Base-by-base conservation (phyloP, 441 rosid genomes). In the Omphalea diandra region DNA sequence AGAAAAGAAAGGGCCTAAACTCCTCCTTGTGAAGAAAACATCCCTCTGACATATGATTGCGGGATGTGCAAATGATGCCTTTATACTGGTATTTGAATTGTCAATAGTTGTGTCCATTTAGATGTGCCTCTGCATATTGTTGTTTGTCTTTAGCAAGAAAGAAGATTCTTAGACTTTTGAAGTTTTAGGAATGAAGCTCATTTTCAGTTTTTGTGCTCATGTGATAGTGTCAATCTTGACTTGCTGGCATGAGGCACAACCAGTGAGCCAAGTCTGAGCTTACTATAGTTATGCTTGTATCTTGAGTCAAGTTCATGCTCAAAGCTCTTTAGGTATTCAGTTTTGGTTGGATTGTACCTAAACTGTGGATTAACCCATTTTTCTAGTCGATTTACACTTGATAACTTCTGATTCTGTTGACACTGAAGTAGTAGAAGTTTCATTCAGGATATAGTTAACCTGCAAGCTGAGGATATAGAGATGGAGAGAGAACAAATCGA, bases 381-480 rank as follows among this genome's bases (percentile, higher is more conserved):
- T 36, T 73, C 59, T 57, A 35, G 47, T 54, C 63, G 49, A 36
- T 43, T n/a, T 2, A 26, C 14, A 35, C 7, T 60, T 68, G 36
- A 3, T 65, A 47, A 40, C 43, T 53, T 75, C 36, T 67, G 61
- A 64, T 64, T 53, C 55, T 55, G 53, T 76, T 76, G 66, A 60
- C 43, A 70, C 83, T 79, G 72, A 81, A 72, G 67, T 62, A 57
- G 58, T 57, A 53, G 70, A 74, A 49, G 69, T 68, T 72, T 18
- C 79, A 60, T 61, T 71, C 86, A 86, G 96, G 96, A 77, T 76
- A 56, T 74, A 58, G 72, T 67, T 70, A 49, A 74, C 7, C 67
- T 72, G 38, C 73, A 68, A 64, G 69, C 73, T 62, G 58, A 75
- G 75, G 79, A 76, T 53, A 73, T 77, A 73, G 85, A 79, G 62